A percentile compares a stretch with the other conserved stretches of the same genome.
Conservation (phyloP, 169 alveolate genomes). For the Toxoplasma gondii region DNA sequence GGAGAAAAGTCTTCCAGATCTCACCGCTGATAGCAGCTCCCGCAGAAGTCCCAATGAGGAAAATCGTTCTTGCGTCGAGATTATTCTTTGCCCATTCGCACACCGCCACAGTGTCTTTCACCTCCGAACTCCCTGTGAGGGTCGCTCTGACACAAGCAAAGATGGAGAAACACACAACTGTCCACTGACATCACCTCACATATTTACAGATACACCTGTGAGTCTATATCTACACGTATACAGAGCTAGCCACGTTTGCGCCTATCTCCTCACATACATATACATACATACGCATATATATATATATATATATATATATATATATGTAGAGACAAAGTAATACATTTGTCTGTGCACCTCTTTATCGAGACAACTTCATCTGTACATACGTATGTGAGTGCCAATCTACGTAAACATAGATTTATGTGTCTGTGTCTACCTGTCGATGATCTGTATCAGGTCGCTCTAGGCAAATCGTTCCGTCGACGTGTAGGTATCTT, state of each 20-base stretch:
- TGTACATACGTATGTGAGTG: neutral
- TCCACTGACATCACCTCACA: neutral
- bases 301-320: neutral
- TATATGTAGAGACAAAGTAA: neutral
- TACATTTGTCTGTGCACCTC: neutral
- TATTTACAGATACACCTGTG: neutral
- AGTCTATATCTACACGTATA: neutral
- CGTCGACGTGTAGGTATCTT: too few species aligned
- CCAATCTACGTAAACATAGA: too few species aligned
- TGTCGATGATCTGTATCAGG: too few species aligned
- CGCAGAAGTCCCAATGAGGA: slow-evolving; percentile 79
- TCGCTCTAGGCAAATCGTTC: too few species aligned
- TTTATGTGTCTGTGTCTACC: too few species aligned
- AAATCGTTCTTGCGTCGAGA: slow-evolving; percentile 45
- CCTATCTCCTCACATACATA: too few species aligned
- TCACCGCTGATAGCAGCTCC: slow-evolving; percentile 78
- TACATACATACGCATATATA: neutral
- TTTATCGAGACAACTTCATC: neutral
- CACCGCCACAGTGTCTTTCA: slow-evolving; percentile 70
- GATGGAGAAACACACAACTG: neutral
- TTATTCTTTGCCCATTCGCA: slow-evolving; percentile 69
- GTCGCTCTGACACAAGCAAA: slow-evolving; percentile 44
- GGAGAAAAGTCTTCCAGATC: neutral
- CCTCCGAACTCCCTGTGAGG: slow-evolving; percentile 72
- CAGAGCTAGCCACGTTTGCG: too few species aligned